These are phyloP conservation scores for Exutisphaerella laricina DNA, from an alignment of 2,329 filamentous ascomycete genomes.

Conservation along the genomic window DNA sequence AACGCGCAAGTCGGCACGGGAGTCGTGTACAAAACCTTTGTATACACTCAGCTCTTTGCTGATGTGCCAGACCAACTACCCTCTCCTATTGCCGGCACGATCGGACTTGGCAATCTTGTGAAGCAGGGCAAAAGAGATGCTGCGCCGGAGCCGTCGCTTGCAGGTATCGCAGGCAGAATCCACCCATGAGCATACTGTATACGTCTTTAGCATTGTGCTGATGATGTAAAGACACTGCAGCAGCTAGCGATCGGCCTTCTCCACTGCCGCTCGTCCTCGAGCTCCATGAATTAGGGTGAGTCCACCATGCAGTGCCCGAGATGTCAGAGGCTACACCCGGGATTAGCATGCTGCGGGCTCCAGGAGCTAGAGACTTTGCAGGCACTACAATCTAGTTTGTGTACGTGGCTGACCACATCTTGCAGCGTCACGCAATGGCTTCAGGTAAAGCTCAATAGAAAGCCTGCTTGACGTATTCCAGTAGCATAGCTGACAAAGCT, in stretches of 20 bases:
- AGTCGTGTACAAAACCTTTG: constrained; percentile 22
- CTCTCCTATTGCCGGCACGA: constrained; percentile 21
- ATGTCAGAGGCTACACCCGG: too few species aligned
- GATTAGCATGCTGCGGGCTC: too few species aligned
- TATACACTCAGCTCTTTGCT: constrained; percentile 32
- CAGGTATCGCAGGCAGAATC: constrained; percentile 9
- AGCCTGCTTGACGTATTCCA: too few species aligned
- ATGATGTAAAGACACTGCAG: background rate
- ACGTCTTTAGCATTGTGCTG: background rate
- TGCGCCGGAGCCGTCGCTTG: background rate
- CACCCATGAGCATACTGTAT: constrained; percentile 1
- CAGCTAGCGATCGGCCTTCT: background rate
- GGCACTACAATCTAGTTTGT: too few species aligned
- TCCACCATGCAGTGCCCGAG: too few species aligned
- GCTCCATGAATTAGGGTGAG: constrained; percentile 18
- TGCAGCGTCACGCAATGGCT: constrained; percentile 20
- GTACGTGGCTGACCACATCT: too few species aligned
- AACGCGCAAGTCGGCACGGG: constrained; percentile 13
- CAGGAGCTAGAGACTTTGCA: too few species aligned
- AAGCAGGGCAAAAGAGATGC: constrained; percentile 10
- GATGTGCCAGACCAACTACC: constrained; percentile 27
- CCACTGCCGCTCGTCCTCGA: constrained; percentile 17
- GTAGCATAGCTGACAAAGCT: too few species aligned
- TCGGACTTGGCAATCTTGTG: constrained; percentile 26
- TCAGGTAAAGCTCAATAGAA: too few species aligned